These are phyloP conservation scores for Melaleuca alternifolia DNA, from an alignment of 345 rosid species.

Conservation along the genomic window DNA sequence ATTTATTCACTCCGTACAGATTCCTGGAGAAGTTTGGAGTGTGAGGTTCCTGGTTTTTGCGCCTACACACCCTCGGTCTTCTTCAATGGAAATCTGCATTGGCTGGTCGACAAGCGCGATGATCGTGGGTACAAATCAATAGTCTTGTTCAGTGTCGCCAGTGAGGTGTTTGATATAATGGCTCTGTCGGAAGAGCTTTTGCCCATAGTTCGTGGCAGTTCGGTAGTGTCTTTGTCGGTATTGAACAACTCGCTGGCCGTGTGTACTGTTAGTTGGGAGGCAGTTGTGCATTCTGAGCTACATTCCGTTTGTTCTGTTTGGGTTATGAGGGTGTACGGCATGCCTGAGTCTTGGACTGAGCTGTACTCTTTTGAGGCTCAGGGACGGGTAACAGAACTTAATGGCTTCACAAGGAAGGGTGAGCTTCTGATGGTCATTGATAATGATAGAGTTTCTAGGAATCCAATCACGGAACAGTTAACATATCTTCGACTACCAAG, in stretches of 20 bases:
- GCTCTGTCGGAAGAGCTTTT: neutral
- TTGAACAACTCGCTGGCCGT: neutral
- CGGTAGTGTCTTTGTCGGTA: too few relatives aligned
- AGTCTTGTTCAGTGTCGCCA: neutral
- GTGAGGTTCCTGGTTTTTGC: neutral
- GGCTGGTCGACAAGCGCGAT: neutral
- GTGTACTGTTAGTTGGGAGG: neutral
- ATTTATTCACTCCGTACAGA: too few relatives aligned
- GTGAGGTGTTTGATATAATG: neutral
- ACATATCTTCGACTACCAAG: neutral
- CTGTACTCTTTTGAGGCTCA: neutral
- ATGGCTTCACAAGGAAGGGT: neutral
- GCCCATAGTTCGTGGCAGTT: accelerated
- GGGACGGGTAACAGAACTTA: neutral
- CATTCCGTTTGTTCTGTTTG: neutral
- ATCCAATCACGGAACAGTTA: neutral
- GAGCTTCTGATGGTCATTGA: neutral
- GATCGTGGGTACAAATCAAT: neutral
- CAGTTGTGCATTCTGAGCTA: too few relatives aligned
- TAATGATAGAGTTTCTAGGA: neutral
- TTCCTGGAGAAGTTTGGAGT: neutral
- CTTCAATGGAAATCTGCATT: neutral
- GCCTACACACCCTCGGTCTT: too few relatives aligned
- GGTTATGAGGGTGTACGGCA: neutral
- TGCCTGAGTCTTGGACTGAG: neutral